Conservation (phyloP, 2,329 filamentous ascomycete genomes). For the Fusarium nygamai region DNA sequence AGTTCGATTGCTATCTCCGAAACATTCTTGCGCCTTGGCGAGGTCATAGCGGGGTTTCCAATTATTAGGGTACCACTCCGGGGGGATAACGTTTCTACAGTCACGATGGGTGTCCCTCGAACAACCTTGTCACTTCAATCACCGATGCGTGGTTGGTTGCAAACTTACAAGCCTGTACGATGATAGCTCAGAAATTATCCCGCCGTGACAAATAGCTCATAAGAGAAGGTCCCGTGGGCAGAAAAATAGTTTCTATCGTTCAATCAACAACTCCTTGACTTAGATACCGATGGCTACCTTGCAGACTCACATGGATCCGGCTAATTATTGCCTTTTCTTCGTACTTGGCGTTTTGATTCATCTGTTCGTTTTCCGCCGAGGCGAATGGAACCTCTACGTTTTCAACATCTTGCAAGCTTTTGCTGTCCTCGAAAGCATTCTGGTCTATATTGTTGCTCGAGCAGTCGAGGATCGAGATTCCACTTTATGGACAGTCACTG, state of each 20-base stretch:
- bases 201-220: background rate
- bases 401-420: background rate
- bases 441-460: background rate
- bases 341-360: background rate
- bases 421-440: background rate
- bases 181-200: background rate
- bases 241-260: background rate
- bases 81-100: background rate
- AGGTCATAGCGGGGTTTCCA: background rate
- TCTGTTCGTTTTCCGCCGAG: background rate
- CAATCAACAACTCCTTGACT: accelerated
- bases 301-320: background rate
- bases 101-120: background rate
- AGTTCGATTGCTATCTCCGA: no score
- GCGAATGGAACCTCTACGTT: background rate
- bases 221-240: background rate
- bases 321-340: background rate
- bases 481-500: background rate
- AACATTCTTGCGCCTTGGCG: no score
- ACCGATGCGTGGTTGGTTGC: background rate
- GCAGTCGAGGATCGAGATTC: background rate
- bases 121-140: background rate
- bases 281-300: background rate
- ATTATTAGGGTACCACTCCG: background rate
- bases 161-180: background rate